Evolutionary conservation across 805 yeast species (phyloP).

Genomic region (Debaryomyces tyrocola): DNA sequence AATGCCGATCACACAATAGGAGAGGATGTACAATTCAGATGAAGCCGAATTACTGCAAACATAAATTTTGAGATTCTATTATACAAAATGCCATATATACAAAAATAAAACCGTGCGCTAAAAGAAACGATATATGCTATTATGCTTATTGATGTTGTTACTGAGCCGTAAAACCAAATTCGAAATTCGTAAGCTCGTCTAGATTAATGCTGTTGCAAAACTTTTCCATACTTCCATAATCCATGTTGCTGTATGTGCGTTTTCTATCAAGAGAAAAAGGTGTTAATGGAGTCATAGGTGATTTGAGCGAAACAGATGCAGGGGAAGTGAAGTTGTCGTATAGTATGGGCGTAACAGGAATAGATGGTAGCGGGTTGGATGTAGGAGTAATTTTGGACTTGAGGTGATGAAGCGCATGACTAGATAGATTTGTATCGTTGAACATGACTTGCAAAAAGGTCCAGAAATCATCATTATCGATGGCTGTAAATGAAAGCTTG

Average conservation of each 20-base stretch:
- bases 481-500: slow-evolving; percentile 22
- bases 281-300: slow-evolving; percentile 25
- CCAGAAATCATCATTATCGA: slow-evolving; percentile 27
- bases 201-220: neutral
- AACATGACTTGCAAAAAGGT: slow-evolving; percentile 6
- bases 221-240: neutral
- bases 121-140: no score
- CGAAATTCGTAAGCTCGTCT: neutral
- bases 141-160: no score
- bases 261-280: slow-evolving; percentile 8
- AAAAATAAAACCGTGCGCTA: no score
- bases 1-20: neutral
- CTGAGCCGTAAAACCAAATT: neutral
- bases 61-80: neutral
- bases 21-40: neutral
- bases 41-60: neutral
- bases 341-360: neutral
- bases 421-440: neutral
- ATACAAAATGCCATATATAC: neutral
- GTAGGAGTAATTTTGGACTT: neutral
- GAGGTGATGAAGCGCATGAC: neutral
- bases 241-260: neutral
- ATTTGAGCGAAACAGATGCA: slow-evolving; percentile 6
- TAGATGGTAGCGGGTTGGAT: neutral
- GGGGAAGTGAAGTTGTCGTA: slow-evolving; percentile 1